A percentile compares a stretch with the other conserved stretches of the same genome.
phyloP scores from a whole-genome alignment of 2,329 filamentous ascomycete genomes.

The Alternaria sp. region DNA sequence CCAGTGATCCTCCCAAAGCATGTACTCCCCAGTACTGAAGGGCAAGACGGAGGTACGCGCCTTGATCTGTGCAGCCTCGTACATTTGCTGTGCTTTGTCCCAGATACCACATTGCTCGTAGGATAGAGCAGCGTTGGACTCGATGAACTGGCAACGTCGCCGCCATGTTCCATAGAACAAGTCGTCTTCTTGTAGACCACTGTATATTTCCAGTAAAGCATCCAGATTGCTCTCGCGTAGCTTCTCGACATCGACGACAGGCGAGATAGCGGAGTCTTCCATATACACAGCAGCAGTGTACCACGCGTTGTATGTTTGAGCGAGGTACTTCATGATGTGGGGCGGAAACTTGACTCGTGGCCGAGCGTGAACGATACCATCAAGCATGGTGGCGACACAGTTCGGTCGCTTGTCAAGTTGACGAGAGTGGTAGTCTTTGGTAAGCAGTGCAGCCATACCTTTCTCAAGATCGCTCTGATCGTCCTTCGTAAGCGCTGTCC shows the following conservation, averaged over 20 bases:
- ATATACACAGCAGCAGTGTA: conserved; percentile 92
- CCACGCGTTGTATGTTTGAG: conserved; percentile 95
- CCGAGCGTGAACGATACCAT: conserved; percentile 83
- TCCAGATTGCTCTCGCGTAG: conserved; percentile 95
- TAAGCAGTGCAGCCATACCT: conserved; percentile 86
- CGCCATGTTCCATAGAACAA: conserved; percentile 98
- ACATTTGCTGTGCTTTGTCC: conserved; percentile 98
- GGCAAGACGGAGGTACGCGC: conserved; percentile 94
- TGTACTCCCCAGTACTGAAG: conserved; percentile 96
- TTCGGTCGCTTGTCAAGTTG: conserved; percentile 96
- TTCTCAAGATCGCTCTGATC: conserved; percentile 91
- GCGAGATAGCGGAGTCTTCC: conserved; percentile 86
- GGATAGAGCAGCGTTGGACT: conserved; percentile 95
- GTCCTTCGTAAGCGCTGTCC: conserved; percentile 86
- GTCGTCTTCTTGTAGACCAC: conserved; percentile 90
- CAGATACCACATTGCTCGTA: conserved; percentile 99
- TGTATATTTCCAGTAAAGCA: conserved; percentile 92
- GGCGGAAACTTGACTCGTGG: conserved; percentile 92
- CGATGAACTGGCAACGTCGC: conserved; percentile 91
- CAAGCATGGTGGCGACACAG: conserved; percentile 89
- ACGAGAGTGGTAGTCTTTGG: conserved; percentile 93
- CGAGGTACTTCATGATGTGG: conserved; percentile 94
- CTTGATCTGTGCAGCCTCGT: conserved; percentile 96
- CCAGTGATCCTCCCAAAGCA: conserved; percentile 99
- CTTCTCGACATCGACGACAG: conserved; percentile 81